phyloP scores from a whole-genome alignment of 257 asterid genomes.

The Penstemon barbatus region DNA sequence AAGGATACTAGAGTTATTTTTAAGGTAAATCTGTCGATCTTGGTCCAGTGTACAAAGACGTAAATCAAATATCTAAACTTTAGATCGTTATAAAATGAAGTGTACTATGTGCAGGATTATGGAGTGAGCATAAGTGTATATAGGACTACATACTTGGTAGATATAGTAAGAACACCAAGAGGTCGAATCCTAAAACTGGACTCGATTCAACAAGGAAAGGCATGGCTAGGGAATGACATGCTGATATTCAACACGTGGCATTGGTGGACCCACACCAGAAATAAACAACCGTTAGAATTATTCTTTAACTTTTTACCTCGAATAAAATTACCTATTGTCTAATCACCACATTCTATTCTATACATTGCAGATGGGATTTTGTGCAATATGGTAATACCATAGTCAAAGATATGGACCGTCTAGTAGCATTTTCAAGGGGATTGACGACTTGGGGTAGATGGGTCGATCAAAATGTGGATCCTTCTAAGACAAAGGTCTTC shows the following conservation, averaged over 20 bases:
- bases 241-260: conserved; percentile 48
- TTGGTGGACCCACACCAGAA: conserved; percentile 49
- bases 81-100: too few species aligned
- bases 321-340: background rate
- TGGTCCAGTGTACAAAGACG: too few species aligned
- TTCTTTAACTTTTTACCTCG: background rate
- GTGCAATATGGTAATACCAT: conserved; percentile 41
- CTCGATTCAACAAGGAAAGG: conserved; percentile 37
- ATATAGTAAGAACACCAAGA: conserved; percentile 27
- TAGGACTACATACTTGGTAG: conserved; percentile 37
- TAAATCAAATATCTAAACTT: too few species aligned
- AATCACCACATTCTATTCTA: background rate
- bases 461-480: conserved; percentile 50
- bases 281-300: conserved; percentile 36
- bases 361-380: conserved; percentile 55
- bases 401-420: conserved; percentile 50
- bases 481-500: conserved; percentile 49
- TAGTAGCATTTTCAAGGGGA: conserved; percentile 50
- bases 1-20: too few species aligned
- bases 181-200: conserved; percentile 38
- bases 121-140: conserved; percentile 34
- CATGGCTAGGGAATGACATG: conserved; percentile 46
- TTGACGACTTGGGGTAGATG: conserved; percentile 61
- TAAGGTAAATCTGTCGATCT: too few species aligned
- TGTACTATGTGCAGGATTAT: conserved; percentile 31